These are phyloP conservation scores for fission yeast (Schizosaccharomyces pombe) DNA, from an alignment of 805 yeast genomes.

Conservation along the genomic window DNA sequence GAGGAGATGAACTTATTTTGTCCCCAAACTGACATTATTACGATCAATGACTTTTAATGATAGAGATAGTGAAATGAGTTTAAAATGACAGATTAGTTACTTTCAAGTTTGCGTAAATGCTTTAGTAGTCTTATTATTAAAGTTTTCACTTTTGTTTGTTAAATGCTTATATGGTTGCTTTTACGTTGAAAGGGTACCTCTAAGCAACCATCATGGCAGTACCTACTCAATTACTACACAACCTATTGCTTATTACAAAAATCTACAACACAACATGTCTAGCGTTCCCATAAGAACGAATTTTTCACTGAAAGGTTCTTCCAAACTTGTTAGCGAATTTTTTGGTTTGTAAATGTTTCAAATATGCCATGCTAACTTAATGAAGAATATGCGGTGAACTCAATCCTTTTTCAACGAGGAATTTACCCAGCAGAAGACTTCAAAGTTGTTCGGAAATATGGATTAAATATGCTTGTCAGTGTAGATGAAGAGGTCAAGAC, in stretches of 20 bases:
- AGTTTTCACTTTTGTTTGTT: neutral
- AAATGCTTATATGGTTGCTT: no score
- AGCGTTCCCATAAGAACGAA: slow-evolving; percentile 22
- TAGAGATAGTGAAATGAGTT: no score
- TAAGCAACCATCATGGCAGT: neutral
- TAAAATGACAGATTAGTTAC: no score
- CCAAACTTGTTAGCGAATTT: slow-evolving; percentile 58
- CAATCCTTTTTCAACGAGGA: slow-evolving; percentile 69
- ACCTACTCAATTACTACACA: neutral
- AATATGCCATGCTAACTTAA: neutral
- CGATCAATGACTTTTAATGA: no score
- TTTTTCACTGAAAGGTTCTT: slow-evolving; percentile 51
- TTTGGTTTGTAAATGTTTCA: slow-evolving; percentile 22
- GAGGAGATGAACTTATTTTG: no score
- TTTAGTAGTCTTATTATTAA: no score
- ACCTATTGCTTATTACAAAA: no score
- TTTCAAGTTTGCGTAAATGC: no score
- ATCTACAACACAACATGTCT: no score
- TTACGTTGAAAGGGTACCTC: no score
- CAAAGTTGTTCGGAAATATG: slow-evolving; percentile 53
- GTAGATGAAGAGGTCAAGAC: slow-evolving; percentile 51
- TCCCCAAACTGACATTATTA: no score
- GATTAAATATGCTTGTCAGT: slow-evolving; percentile 45
- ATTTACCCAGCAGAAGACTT: slow-evolving; percentile 78
- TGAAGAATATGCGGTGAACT: slow-evolving; percentile 44